phyloP scores from a whole-genome alignment of 257 asterid species.

The Solanum dulcamara region DNA sequence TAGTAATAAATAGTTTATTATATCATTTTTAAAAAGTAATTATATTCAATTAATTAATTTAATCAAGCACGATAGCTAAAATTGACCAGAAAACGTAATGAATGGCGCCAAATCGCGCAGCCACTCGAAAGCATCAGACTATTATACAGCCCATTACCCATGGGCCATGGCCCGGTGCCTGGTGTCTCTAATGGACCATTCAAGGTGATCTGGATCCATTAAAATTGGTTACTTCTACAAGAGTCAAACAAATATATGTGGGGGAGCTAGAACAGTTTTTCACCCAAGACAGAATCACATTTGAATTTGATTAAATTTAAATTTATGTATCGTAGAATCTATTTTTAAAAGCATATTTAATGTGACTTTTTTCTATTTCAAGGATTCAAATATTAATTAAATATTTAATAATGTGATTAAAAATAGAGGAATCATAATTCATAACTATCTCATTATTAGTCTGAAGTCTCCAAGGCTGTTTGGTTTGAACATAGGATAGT shows the following conservation, averaged over 20 bases:
- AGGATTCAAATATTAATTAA: too few relatives aligned
- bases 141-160: neutral
- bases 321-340: neutral
- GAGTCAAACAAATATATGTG: neutral
- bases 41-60: accelerated
- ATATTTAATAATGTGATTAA: too few relatives aligned
- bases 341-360: neutral
- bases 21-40: too few relatives aligned
- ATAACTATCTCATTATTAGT: too few relatives aligned
- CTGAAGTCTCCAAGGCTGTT: too few relatives aligned
- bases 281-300: too few relatives aligned
- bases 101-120: neutral
- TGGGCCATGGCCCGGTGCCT: neutral
- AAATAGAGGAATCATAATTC: too few relatives aligned
- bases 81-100: accelerated
- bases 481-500: too few relatives aligned
- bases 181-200: neutral
- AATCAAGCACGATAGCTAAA: neutral
- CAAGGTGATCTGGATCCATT: neutral
- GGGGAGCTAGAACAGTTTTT: too few relatives aligned
- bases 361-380: neutral
- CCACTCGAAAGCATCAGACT: neutral
- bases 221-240: neutral
- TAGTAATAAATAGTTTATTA: neutral
- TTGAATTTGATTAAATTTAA: neutral